A percentile compares a stretch with the other conserved stretches of the same genome.
phyloP scores from a whole-genome alignment of 2,329 filamentous ascomycete genomes.

The Neurospora sp. region DNA sequence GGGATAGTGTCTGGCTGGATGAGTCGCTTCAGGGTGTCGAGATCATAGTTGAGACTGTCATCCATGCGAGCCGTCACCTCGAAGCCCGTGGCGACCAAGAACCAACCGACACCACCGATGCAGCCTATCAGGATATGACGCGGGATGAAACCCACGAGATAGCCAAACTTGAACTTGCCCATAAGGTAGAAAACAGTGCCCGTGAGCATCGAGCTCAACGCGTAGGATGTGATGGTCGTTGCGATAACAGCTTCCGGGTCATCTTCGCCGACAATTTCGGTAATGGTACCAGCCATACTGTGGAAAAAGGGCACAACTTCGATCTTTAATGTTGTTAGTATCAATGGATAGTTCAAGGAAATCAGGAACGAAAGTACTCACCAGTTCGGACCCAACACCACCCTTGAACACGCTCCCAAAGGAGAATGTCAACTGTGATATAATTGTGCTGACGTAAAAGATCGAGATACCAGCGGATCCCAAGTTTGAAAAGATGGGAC shows the following conservation, averaged over 20 bases:
- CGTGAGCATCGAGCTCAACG: slow-evolving; percentile 81
- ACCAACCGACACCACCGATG: slow-evolving; percentile 94
- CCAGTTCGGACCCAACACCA: slow-evolving; percentile 88
- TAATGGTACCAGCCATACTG: slow-evolving; percentile 90
- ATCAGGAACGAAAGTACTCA: slow-evolving; percentile 25
- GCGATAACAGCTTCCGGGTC: slow-evolving; percentile 80
- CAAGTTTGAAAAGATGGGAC: slow-evolving; percentile 72
- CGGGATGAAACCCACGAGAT: slow-evolving; percentile 92
- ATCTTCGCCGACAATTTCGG: slow-evolving; percentile 65
- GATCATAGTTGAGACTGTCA: slow-evolving; percentile 72
- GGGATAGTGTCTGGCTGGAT: slow-evolving; percentile 63
- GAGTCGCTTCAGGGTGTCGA: slow-evolving; percentile 65
- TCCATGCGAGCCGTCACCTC: slow-evolving; percentile 87
- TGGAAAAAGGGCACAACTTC: slow-evolving; percentile 99
- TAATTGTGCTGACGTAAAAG: slow-evolving; percentile 96
- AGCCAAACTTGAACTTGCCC: slow-evolving; percentile 77
- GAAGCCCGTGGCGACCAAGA: slow-evolving; percentile 81
- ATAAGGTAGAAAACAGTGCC: slow-evolving; percentile 87
- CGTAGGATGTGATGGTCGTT: slow-evolving; percentile 87
- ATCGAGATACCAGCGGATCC: slow-evolving; percentile 94
- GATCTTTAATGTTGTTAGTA: slow-evolving; percentile 42
- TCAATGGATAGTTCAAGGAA: slow-evolving; percentile 8
- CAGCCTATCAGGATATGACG: slow-evolving; percentile 94
- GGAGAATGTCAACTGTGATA: slow-evolving; percentile 86
- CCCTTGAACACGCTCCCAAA: slow-evolving; percentile 80